Conservation (phyloP, 345 rosid genomes). For the Hibiscus trionum region DNA sequence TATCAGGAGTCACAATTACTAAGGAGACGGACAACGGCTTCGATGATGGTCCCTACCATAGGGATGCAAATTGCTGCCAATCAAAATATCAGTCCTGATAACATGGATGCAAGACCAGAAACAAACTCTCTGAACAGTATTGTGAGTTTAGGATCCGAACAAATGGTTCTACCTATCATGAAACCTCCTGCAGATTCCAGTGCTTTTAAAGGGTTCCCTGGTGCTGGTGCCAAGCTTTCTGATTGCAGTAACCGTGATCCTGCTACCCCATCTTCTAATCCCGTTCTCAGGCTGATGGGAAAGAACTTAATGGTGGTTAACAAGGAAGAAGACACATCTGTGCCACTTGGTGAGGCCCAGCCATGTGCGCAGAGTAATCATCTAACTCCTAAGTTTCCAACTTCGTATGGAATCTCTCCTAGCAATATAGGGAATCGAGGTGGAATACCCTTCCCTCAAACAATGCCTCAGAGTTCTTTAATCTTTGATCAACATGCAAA, state of each 20-base stretch:
- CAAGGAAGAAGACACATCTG: conserved; percentile 53
- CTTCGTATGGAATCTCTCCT: conserved; percentile 22
- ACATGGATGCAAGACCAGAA: conserved; percentile 35
- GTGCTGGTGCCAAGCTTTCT: conserved; percentile 21
- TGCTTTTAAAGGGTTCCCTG: conserved; percentile 30
- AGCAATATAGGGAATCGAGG: conserved; percentile 20
- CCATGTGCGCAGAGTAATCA: conserved; percentile 22
- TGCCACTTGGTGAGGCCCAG: conserved; percentile 27
- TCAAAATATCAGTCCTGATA: conserved; percentile 20
- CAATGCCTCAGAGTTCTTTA: conserved; percentile 23
- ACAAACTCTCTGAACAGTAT: conserved; percentile 24
- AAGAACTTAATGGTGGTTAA: conserved; percentile 90
- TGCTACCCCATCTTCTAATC: conserved; percentile 70
- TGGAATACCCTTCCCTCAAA: conserved; percentile 17
- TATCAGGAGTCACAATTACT: conserved; percentile 53
- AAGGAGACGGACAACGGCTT: conserved; percentile 42
- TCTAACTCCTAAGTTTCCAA: conserved; percentile 28
- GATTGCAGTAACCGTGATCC: conserved; percentile 35
- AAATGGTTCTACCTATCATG: conserved; percentile 19
- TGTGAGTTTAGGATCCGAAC: conserved; percentile 33
- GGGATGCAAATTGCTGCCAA: conserved; percentile 25
- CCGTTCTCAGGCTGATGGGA: conserved; percentile 90
- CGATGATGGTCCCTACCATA: conserved; percentile 26
- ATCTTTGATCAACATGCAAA: conserved; percentile 23
- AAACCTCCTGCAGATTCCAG: conserved; percentile 19